Evolutionary conservation across 2,329 filamentous ascomycete genomes (phyloP).

Genomic region (Aspergillus hiratsukae): DNA sequence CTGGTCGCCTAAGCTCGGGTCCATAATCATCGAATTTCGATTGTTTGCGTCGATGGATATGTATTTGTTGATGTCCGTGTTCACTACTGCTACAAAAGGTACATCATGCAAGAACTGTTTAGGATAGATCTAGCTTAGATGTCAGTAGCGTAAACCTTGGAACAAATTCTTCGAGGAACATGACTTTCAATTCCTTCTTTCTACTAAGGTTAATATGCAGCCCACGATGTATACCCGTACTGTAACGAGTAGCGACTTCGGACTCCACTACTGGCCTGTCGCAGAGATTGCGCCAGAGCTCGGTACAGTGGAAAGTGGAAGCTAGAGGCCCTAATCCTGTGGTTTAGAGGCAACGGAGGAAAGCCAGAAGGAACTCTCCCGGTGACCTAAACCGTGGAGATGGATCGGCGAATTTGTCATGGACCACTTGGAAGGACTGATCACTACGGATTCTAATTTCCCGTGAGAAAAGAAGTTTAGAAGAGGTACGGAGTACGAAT

Average conservation of each 20-base stretch:
- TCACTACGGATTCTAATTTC: conserved; percentile 35
- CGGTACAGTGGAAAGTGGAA: conserved; percentile 11
- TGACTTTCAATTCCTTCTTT: neutral
- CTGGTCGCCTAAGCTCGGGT: neutral
- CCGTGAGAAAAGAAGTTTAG: conserved; percentile 12
- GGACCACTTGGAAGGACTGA: conserved; percentile 10
- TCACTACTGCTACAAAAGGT: neutral
- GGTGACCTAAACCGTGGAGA: conserved; percentile 31
- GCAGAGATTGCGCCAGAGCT: conserved; percentile 12
- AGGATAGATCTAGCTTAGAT: neutral
- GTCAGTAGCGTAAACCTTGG: neutral
- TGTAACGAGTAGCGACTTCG: conserved; percentile 12
- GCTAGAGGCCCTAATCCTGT: neutral
- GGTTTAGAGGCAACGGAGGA: neutral
- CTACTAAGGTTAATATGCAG: neutral
- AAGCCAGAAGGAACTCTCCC: conserved; percentile 7
- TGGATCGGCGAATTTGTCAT: conserved; percentile 35
- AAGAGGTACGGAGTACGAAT: neutral
- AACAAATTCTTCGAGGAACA: neutral
- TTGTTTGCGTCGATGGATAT: neutral
- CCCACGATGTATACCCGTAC: neutral
- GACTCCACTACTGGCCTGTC: conserved; percentile 8
- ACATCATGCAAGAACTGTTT: neutral
- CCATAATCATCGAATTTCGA: neutral
- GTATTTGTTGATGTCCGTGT: neutral